Base-by-base conservation (phyloP, 257 asterid species). In the Hygrophila difformis region DNA sequence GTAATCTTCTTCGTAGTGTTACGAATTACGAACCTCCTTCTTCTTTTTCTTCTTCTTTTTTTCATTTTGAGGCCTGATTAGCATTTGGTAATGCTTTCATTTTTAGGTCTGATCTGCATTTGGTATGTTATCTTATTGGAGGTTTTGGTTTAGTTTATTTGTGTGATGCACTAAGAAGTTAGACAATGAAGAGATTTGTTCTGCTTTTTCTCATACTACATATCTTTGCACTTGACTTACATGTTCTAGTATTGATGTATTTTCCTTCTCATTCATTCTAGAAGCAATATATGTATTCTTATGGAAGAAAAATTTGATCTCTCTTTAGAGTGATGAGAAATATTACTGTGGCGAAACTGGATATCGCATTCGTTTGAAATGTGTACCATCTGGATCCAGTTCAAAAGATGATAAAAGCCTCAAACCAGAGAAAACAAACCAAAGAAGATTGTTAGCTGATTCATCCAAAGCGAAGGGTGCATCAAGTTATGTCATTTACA, bases 261-360 rank as follows among this genome's bases (percentile, higher is more conserved):
- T 20, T 55, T 28, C 37, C 53, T 47, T 47, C 33, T 53, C 36
- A 19, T 44, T 33, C 47, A 40, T 58, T 15, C 8, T 26, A 26
- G 4, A 8, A 26, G 31, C 31, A 26, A 26, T 24, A 55, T 29
- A 6, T 26, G 23, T 31, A 47, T 50, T 21, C 31, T 26, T 26
- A 26, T 26, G 8, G n/a, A 31, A 44, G 22, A 46, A 48, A 17
- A n/a, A 9, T 57, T 43, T 49, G 53, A 15, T 64, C 50, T 63
- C 63, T 54, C 55, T 60, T 3, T 71, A 89, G 98, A 74, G 63
- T 66, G 88, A 85, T 55, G 80, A 71, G 51, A 85, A 79, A 31
- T 89, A 73, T 56, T 82, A 79, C 14, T 89, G 98, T 53, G 82
- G 91, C 31, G 98, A 89, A 75, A 89, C 98, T 63, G 94, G 82